Evolutionary conservation across 495 filamentous ascomycete genomes (phyloP).

Genomic region (Diplogelasinospora grovesii): DNA sequence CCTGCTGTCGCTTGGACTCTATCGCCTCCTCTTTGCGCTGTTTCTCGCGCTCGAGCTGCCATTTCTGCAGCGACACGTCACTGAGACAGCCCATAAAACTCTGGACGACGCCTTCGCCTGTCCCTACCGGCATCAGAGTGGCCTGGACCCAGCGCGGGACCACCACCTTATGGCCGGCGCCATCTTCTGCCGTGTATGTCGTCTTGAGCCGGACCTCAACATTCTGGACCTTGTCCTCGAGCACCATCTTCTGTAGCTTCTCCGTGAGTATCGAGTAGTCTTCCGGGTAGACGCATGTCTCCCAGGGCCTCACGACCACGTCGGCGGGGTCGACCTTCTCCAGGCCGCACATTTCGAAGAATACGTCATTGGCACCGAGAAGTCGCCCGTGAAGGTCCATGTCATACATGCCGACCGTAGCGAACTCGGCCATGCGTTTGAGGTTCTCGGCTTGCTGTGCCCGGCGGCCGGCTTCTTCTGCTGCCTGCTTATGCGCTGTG

Average conservation of each 20-base stretch:
- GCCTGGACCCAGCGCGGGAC: conserved; percentile 28
- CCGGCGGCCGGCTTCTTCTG: conserved; percentile 35
- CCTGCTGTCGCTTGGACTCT: conserved; percentile 42
- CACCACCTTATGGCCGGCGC: conserved; percentile 20
- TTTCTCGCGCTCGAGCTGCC: conserved; percentile 32
- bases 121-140: conserved; percentile 29
- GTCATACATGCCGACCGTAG: conserved; percentile 43
- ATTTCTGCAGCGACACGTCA: conserved; percentile 33
- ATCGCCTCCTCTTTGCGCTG: conserved; percentile 39
- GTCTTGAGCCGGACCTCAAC: conserved; percentile 31
- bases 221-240: conserved; percentile 22
- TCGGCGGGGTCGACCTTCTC: conserved; percentile 25
- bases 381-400: conserved; percentile 38
- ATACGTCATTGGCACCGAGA: conserved; percentile 37
- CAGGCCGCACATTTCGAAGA: conserved; percentile 39
- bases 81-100: conserved; percentile 33
- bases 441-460: conserved; percentile 42
- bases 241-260: conserved; percentile 22
- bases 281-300: conserved; percentile 27
- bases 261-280: conserved; percentile 18
- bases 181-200: conserved; percentile 24
- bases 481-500: conserved; percentile 34
- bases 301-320: conserved; percentile 28
- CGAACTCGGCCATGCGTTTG: conserved; percentile 41
- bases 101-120: conserved; percentile 23